Evolutionary conservation across 139 green algal species (phyloP).

Genomic region (Diplosphaera chodatii): DNA sequence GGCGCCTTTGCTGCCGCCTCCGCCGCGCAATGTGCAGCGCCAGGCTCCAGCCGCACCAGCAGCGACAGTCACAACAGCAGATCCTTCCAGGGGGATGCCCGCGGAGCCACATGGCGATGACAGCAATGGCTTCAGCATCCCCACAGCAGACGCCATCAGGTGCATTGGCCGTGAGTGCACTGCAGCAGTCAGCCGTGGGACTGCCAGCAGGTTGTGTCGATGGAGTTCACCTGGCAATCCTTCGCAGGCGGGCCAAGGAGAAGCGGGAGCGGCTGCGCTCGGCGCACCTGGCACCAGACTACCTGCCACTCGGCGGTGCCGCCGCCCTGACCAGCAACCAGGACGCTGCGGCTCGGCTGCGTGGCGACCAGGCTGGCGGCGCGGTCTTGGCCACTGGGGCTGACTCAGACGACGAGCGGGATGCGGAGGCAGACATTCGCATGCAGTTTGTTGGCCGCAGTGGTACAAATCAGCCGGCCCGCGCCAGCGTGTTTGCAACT

Average conservation of each 20-base stretch:
- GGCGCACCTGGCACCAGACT: conserved; percentile 68
- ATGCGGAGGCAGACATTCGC: conserved; percentile 42
- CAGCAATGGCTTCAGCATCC: conserved; percentile 29
- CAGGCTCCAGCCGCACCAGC: conserved; percentile 1
- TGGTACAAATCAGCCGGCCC: conserved; percentile 3
- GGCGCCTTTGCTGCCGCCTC: conserved; percentile 34
- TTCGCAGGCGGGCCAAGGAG: conserved; percentile 51
- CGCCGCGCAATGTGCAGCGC: conserved; percentile 1
- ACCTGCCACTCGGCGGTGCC: conserved; percentile 42
- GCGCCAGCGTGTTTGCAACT: conserved; percentile 10
- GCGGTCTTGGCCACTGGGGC: conserved; percentile 8
- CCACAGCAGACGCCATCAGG: conserved; percentile 59
- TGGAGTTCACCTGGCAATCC: not conserved
- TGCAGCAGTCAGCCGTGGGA: not conserved
- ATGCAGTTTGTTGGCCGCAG: conserved; percentile 46
- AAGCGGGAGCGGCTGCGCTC: conserved; percentile 67
- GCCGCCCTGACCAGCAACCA: conserved; percentile 6
- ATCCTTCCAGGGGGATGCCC: no score
- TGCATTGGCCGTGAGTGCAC: not conserved
- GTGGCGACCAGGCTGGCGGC: not conserved
- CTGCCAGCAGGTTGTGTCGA: no score
- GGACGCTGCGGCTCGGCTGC: conserved; percentile 2
- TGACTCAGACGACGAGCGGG: conserved; percentile 32
- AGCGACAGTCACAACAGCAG: not conserved
- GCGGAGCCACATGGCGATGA: conserved; percentile 25